Percentiles rank a stretch among this genome's conserved stretches.
Conservation (phyloP, 805 yeast species). For the Starmerella vaccinii region DNA sequence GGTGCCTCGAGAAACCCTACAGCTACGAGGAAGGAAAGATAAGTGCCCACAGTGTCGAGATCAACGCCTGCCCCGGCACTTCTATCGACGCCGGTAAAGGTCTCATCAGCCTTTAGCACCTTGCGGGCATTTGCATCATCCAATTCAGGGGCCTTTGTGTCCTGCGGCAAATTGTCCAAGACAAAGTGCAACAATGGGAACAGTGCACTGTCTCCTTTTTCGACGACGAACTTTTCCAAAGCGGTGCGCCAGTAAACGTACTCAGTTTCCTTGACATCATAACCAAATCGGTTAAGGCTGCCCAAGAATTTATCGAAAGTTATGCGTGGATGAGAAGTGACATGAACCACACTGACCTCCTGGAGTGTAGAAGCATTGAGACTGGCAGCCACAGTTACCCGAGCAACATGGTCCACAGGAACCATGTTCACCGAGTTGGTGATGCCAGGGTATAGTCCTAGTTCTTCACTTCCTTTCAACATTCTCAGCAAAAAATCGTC, state of each 20-base stretch:
- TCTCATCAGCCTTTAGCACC: conserved; percentile 52
- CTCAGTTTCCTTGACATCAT: conserved; percentile 47
- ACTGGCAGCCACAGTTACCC: conserved; percentile 75
- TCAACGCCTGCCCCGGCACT: conserved; percentile 71
- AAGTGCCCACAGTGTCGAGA: conserved; percentile 53
- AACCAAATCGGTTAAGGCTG: conserved; percentile 60
- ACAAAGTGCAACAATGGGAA: conserved; percentile 92
- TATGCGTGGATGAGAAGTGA: conserved; percentile 94
- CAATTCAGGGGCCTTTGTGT: conserved; percentile 89
- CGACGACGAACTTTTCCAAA: conserved; percentile 68
- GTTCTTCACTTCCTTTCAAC: conserved; percentile 87
- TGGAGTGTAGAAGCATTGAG: conserved; percentile 55
- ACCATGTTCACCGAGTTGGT: conserved; percentile 86
- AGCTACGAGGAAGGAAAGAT: conserved; percentile 67
- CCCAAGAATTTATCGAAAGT: conserved; percentile 65
- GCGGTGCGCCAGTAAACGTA: conserved; percentile 71
- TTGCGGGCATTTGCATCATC: conserved; percentile 74
- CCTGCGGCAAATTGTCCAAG: conserved; percentile 79
- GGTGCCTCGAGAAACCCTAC: conserved; percentile 74
- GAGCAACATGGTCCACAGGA: conserved; percentile 96
- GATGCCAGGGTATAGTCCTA: conserved; percentile 79
- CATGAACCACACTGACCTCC: conserved; percentile 70
- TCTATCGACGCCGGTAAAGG: conserved; percentile 55
- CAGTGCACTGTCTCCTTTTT: conserved; percentile 70
- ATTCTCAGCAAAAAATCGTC: conserved; percentile 92